A percentile compares a stretch with the other conserved stretches of the same genome.
phyloP scores from a whole-genome alignment of 1,284 basidiomycete genomes.

The Afroboletus lepidellus region DNA sequence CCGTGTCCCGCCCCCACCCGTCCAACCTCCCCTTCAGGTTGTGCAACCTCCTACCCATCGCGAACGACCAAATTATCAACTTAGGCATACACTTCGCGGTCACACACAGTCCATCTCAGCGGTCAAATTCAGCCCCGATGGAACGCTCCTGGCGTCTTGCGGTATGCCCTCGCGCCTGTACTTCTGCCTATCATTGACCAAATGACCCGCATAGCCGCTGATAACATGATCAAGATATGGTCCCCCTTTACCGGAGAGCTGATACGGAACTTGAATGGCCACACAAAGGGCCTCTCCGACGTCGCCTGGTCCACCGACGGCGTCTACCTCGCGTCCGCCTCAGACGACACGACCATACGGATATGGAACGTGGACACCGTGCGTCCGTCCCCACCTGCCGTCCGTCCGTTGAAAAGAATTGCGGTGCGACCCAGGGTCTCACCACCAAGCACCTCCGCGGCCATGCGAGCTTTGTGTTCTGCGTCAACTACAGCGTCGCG shows the following conservation, averaged over 20 bases:
- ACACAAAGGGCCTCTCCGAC: conserved; percentile 84
- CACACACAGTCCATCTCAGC: conserved; percentile 78
- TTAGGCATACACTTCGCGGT: conserved; percentile 62
- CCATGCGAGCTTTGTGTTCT: conserved; percentile 89
- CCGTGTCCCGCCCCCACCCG: conserved; percentile 37
- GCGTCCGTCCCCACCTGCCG: conserved; percentile 29
- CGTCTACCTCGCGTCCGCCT: conserved; percentile 80
- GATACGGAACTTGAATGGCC: conserved; percentile 68
- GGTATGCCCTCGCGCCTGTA: conserved; percentile 45
- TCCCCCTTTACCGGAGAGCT: conserved; percentile 74
- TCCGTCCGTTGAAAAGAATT: conserved; percentile 1
- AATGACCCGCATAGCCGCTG: conserved; percentile 52
- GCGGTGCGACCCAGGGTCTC: conserved; percentile 49
- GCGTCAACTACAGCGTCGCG: conserved; percentile 85
- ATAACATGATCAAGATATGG: conserved; percentile 79
- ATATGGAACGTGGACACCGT: conserved; percentile 85
- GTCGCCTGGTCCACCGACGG: conserved; percentile 86
- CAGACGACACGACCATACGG: conserved; percentile 83
- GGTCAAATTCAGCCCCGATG: conserved; percentile 83
- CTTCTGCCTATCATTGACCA: neutral
- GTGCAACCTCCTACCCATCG: conserved; percentile 34
- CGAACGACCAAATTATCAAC: conserved; percentile 68
- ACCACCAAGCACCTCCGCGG: conserved; percentile 69
- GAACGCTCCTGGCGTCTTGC: conserved; percentile 74
- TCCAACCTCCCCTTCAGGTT: conserved; percentile 29